Evolutionary conservation across 2,329 filamentous ascomycete species (phyloP), one percentile per base, ranked within the genome.

Genomic region (Trichoderma guizhouense): DNA sequence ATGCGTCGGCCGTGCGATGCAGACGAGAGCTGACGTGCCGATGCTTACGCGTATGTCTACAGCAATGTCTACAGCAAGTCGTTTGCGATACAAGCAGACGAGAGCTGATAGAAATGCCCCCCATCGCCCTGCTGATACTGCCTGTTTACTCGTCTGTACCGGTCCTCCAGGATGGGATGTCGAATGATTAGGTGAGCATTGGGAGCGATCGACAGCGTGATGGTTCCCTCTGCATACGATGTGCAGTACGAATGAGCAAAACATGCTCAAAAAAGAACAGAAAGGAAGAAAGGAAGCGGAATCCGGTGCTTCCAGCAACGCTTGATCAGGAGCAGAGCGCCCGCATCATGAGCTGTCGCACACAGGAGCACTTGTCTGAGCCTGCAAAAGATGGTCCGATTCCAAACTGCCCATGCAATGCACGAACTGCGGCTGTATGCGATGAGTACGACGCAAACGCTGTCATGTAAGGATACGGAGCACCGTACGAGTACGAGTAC

Each of bases 11-110:
- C 21, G 51, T 70, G 32, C 32, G 24, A 70, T 64, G 68, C 60
- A 70, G 53, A 64, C 60, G 60, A 70, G 60, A 70, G 68, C 43
- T 70, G 68, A 70, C 60, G 43, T 32, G 39, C 60, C 30, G 60
- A 69, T 53, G 39, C 66, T 69, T 34, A 51, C 57, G 66, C 57
- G 21, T 53, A 32, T 55, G 67, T 18, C 30, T 21, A 64, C 58
- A 34, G 43, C 68, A 36, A 32, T 53, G 67, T 18, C 39, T 21
- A 64, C 47, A 34, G 58, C 68, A 39, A 36, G 32, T 43, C 47
- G 47, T 64, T 24, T n/a, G 30, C 26, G 36, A 32, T 69, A 36
- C 18, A 51, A 51, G 28, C 36, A 28, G 57, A 61, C n/a, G 21
- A 61, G 30, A 36, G 28, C 63, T 66, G 47, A 57, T 67, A 21